Percentiles rank a stretch among this genome's conserved stretches.
phyloP scores from a whole-genome alignment of 495 filamentous ascomycete species.

The Podospora sp. region DNA sequence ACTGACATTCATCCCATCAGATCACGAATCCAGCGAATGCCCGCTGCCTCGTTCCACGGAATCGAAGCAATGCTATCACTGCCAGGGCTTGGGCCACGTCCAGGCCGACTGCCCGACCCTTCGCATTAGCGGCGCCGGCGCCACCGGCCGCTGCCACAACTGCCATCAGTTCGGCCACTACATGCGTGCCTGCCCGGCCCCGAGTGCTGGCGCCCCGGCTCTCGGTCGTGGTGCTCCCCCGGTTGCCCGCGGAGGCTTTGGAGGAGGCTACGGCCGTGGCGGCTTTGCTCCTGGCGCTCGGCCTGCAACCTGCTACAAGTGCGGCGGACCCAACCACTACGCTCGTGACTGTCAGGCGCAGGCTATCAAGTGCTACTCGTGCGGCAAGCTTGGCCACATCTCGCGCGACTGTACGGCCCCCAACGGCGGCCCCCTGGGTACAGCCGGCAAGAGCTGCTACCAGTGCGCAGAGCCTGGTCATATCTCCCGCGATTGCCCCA shows the following conservation, averaged over 20 bases:
- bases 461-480: constrained; percentile 93
- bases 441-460: constrained; percentile 98
- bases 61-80: constrained; percentile 99
- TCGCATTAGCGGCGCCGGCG: constrained; percentile 77
- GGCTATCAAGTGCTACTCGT: constrained; percentile 99
- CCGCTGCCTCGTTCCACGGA: constrained; percentile 95
- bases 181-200: constrained; percentile 74
- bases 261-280: constrained; percentile 54
- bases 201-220: constrained; percentile 52
- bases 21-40: constrained; percentile 97
- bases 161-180: constrained; percentile 92
- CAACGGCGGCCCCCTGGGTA: constrained; percentile 93
- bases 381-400: constrained; percentile 97
- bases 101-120: constrained; percentile 99
- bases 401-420: constrained; percentile 96
- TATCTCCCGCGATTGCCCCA: constrained; percentile 91
- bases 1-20: constrained; percentile 48
- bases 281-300: constrained; percentile 71
- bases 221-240: constrained; percentile 64
- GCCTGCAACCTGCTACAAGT: constrained; percentile 98
- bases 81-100: constrained; percentile 96
- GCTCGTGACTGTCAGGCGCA: constrained; percentile 99
- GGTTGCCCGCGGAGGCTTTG: constrained; percentile 52
- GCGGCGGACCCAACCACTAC: constrained; percentile 97
- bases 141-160: constrained; percentile 90